Evolutionary conservation across 2,329 filamentous ascomycete species (phyloP), one percentile per base, ranked within the genome.

Genomic region (Amesomyces nigricolor): DNA sequence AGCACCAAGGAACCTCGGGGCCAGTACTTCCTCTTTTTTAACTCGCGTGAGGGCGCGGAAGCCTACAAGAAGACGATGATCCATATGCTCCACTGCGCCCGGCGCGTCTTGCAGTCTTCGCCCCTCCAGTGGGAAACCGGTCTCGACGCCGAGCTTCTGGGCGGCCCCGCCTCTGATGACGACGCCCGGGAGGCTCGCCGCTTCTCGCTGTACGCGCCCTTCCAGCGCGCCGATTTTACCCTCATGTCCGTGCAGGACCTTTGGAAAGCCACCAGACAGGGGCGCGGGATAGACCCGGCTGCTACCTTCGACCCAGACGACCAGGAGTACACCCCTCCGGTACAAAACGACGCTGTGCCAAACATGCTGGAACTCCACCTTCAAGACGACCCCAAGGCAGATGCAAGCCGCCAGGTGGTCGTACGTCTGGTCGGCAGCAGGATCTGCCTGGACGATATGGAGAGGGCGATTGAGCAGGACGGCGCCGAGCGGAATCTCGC

Each of bases 11-110:
- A 82, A 55, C 80, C 83, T 4, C 69, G 80, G 1, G 83, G 82
- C 56, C 78, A 78, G 63, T 91, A 91, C 72, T 85, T 81, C 69
- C 72, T 92, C 53, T 75, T 88, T 53, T 92, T 91, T 73, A 74
- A 79, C 58, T 78, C 74, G 19, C 65, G 72, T 16, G 71, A 74
- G n/a, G 79, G 83, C 11, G 87, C 87, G 0, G 69, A 8, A 72
- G 77, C 5, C 70, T 87, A 14, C 78, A 81, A 14, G 4, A 19
- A 19, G 17, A 26, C 40, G 9, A 17, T 56, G 42, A 17, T 17
- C 68, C 71, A 2, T 3, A 51, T 68, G 72, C 55, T 63, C 72
- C 9, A 22, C 57, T 47, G 68, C 75, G 40, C 68, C 75, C 29
- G 76, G 7, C 32, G 38, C 32, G n/a, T 39, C 11, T 17, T 50